These are phyloP conservation scores for Arabidopsis lyrata DNA, from an alignment of 441 rosid genomes.

Conservation along the genomic window DNA sequence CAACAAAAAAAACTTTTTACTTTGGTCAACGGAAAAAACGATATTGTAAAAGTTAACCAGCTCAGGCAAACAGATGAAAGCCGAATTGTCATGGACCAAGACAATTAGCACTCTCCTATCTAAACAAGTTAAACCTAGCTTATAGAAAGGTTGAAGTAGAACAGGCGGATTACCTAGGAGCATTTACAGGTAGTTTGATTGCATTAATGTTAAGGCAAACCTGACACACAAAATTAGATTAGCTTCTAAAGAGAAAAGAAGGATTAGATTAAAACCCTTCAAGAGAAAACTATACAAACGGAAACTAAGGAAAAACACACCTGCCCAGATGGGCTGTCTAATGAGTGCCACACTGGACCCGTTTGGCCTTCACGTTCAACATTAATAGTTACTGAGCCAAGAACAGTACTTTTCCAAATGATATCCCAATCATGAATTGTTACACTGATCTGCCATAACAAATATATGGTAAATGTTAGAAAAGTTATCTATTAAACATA, in stretches of 20 bases:
- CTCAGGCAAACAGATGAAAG: constrained; percentile 10
- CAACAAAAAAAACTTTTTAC: background rate
- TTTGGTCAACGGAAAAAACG: background rate
- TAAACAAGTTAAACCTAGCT: constrained; percentile 1
- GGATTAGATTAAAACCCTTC: background rate
- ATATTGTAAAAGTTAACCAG: background rate
- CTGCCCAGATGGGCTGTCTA: constrained; percentile 97
- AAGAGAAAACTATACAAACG: constrained; percentile 3
- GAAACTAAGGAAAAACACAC: constrained; percentile 49
- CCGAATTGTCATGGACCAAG: constrained; percentile 17
- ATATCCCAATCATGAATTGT: constrained; percentile 99
- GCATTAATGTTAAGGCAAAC: constrained; percentile 93
- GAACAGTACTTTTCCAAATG: constrained; percentile 97
- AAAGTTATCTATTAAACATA: background rate
- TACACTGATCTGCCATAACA: constrained; percentile 72
- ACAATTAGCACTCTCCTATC: background rate
- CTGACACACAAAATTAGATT: constrained; percentile 53
- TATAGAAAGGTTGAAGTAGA: constrained; percentile 18
- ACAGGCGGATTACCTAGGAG: constrained; percentile 64
- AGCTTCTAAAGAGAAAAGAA: constrained; percentile 22
- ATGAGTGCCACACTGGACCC: constrained; percentile 84
- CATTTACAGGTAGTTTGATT: constrained; percentile 64
- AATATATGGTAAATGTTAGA: constrained; percentile 33
- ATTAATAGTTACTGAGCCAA: constrained; percentile 90
- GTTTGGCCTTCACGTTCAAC: constrained; percentile 94